Conservation (phyloP, 495 filamentous ascomycete species). For the Penicillium maclennaniae region DNA sequence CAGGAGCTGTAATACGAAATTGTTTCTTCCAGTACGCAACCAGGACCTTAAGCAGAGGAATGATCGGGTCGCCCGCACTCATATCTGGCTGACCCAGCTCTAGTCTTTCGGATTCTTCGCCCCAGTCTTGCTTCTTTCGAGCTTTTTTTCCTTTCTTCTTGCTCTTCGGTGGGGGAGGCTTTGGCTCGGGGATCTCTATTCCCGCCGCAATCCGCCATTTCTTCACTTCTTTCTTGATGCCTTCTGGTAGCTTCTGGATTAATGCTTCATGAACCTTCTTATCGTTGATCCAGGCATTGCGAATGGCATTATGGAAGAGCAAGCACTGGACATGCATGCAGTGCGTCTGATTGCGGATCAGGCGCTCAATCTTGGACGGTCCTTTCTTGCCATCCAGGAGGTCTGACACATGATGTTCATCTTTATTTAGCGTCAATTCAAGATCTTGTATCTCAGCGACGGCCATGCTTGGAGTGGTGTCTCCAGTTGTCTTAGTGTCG, state of each 20-base stretch:
- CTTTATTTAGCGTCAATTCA: slow-evolving; percentile 68
- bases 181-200: slow-evolving; percentile 43
- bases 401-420: slow-evolving; percentile 53
- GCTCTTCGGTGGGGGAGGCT: slow-evolving; percentile 27
- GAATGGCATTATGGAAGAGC: slow-evolving; percentile 81
- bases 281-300: slow-evolving; percentile 86
- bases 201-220: slow-evolving; percentile 69
- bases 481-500: slow-evolving; percentile 34
- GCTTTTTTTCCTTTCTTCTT: slow-evolving; percentile 45
- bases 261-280: slow-evolving; percentile 72
- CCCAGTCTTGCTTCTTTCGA: slow-evolving; percentile 61
- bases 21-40: slow-evolving; percentile 82
- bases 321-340: slow-evolving; percentile 85
- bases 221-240: slow-evolving; percentile 66
- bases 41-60: slow-evolving; percentile 71
- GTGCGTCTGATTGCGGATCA: slow-evolving; percentile 73
- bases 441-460: slow-evolving; percentile 53
- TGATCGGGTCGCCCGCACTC: slow-evolving; percentile 77
- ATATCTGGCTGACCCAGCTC: slow-evolving; percentile 68
- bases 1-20: slow-evolving; percentile 73
- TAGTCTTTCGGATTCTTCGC: slow-evolving; percentile 60
- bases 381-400: slow-evolving; percentile 74
- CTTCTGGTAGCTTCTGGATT: slow-evolving; percentile 62
- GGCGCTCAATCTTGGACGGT: slow-evolving; percentile 75
- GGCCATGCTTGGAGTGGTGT: slow-evolving; percentile 24